These are phyloP conservation scores for Priceomyces fermenticarens DNA, from an alignment of 805 yeast genomes.

Conservation along the genomic window DNA sequence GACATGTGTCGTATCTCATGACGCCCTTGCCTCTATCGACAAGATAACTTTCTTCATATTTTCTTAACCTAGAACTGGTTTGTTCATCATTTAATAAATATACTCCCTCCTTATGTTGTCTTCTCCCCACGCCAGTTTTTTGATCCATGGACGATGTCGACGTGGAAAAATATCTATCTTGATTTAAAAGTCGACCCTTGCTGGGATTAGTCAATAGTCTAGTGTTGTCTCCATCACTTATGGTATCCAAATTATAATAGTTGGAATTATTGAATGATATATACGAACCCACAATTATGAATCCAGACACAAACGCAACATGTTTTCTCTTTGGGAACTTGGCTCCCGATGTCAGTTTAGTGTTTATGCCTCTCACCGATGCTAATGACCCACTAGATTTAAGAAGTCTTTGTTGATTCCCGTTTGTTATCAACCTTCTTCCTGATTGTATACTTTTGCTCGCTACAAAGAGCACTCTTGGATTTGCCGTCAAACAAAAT, in stretches of 20 bases:
- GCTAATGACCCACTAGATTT: constrained; percentile 9
- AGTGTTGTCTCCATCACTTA: constrained; percentile 11
- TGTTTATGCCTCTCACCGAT: constrained; percentile 3
- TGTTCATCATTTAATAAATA: constrained; percentile 63
- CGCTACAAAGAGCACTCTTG: constrained; percentile 17
- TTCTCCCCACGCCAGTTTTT: constrained; percentile 39
- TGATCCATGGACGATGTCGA: constrained; percentile 46
- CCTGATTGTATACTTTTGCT: constrained; percentile 11
- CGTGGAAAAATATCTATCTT: constrained; percentile 26
- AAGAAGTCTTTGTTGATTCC: constrained; percentile 10
- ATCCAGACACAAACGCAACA: constrained; percentile 40
- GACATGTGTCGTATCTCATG: constrained; percentile 81
- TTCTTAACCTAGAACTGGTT: constrained; percentile 65
- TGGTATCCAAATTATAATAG: constrained; percentile 40
- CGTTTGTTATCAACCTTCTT: constrained; percentile 12
- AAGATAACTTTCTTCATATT: constrained; percentile 72
- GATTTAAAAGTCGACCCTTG: constrained; percentile 11
- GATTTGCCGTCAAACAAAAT: constrained; percentile 18
- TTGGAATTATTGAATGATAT: constrained; percentile 37
- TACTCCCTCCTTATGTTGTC: constrained; percentile 53
- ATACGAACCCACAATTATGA: constrained; percentile 42
- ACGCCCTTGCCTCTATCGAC: constrained; percentile 89
- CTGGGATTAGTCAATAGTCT: constrained; percentile 12
- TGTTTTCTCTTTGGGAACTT: constrained; percentile 25
- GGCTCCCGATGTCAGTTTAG: constrained; percentile 5